Evolutionary conservation across 129 eudicot species (phyloP).

Genomic region (Flaveria bidentis): DNA sequence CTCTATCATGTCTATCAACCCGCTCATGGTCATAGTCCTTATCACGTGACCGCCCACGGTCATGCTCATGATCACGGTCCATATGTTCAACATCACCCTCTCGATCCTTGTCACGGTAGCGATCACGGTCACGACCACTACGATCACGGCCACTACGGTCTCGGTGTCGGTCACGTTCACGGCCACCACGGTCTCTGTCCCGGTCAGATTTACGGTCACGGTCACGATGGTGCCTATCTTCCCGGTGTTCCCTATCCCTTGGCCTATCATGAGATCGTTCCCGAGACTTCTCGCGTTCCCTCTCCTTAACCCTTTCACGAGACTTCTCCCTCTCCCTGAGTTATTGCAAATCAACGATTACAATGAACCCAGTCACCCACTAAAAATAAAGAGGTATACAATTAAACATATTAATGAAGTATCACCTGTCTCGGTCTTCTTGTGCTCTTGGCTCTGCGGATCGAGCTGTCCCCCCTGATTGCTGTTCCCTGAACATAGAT

Average conservation of each 20-base stretch:
- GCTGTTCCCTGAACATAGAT: constrained; percentile 62
- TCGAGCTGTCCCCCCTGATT: constrained; percentile 64
- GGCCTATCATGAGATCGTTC: too few relatives aligned
- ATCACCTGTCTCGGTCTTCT: constrained; percentile 75
- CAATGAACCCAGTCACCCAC: background rate
- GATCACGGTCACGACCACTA: constrained; percentile 54
- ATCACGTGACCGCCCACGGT: constrained; percentile 53
- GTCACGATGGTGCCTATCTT: too few relatives aligned
- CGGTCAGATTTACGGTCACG: too few relatives aligned
- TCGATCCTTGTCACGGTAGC: constrained; percentile 54
- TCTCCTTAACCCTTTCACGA: too few relatives aligned
- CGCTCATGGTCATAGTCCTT: constrained; percentile 65
- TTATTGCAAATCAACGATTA: constrained; percentile 4
- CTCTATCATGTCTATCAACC: constrained; percentile 42
- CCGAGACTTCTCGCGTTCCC: too few relatives aligned
- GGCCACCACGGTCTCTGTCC: constrained; percentile 19
- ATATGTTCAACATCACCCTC: constrained; percentile 46
- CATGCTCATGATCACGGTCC: constrained; percentile 50
- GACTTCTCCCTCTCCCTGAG: background rate
- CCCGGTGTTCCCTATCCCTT: too few relatives aligned
- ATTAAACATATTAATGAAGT: background rate
- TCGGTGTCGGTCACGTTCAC: constrained; percentile 50
- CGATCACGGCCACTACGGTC: constrained; percentile 44
- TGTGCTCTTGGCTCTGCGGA: constrained; percentile 86
- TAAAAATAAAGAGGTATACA: background rate